Conservation (phyloP, 108 stramenopile genomes). For the Chaetoceros tenuissimus region DNA sequence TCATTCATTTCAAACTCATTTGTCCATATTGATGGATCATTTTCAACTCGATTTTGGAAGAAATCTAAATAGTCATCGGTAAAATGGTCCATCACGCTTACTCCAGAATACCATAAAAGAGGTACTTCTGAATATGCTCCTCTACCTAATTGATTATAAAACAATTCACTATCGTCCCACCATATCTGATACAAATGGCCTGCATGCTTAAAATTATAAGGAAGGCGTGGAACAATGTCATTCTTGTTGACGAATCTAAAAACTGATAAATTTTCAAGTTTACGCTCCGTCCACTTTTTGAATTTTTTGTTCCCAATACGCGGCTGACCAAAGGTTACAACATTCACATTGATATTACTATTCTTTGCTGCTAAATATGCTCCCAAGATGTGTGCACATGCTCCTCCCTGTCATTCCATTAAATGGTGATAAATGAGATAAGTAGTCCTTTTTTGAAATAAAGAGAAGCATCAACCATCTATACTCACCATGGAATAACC, state of each 20-base stretch:
- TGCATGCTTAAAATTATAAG: background rate
- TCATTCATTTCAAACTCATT: no score
- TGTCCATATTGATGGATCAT: no score
- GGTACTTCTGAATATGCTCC: background rate
- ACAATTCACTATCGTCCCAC: background rate
- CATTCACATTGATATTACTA: background rate
- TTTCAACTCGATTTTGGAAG: no score
- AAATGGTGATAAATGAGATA: background rate
- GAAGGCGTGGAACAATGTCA: background rate
- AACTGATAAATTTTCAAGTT: background rate
- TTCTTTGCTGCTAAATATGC: background rate
- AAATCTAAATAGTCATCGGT: no score
- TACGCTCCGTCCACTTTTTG: background rate
- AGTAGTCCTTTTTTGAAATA: background rate
- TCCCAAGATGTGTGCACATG: background rate
- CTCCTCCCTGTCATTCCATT: background rate
- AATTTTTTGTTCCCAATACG: background rate
- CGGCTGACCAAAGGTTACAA: background rate
- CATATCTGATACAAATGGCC: background rate
- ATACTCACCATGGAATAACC: background rate
- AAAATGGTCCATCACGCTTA: no score
- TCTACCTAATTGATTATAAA: background rate
- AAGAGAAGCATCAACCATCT: background rate
- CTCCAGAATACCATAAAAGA: background rate
- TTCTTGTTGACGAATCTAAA: background rate